Evolutionary conservation across 352 stramenopile species (phyloP).

Genomic region (Phytopythium helicoides): DNA sequence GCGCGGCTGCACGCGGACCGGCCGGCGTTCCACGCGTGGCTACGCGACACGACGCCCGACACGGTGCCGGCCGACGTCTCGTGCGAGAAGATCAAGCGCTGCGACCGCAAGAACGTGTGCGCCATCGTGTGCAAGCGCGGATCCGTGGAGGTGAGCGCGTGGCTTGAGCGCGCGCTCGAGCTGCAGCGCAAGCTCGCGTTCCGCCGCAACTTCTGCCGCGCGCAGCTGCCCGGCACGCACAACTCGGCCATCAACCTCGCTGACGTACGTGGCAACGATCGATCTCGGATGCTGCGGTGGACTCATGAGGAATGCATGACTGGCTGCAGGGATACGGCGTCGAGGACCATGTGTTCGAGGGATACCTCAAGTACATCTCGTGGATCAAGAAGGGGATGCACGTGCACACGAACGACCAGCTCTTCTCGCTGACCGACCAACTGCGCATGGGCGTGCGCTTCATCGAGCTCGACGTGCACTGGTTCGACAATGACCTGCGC

Average conservation of each 20-base stretch:
- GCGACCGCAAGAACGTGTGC: conserved; percentile 50
- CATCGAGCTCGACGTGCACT: conserved; percentile 70
- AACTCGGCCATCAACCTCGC: conserved; percentile 64
- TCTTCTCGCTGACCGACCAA: conserved; percentile 68
- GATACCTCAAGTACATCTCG: conserved; percentile 54
- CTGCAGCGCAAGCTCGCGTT: conserved; percentile 50
- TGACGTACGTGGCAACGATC: conserved; percentile 20
- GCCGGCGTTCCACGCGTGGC: conserved; percentile 26
- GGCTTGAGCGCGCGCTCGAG: conserved; percentile 26
- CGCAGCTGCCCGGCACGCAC: conserved; percentile 54
- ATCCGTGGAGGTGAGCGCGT: conserved; percentile 38
- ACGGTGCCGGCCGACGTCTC: conserved; percentile 53
- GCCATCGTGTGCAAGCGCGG: conserved; percentile 50
- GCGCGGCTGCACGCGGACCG: conserved; percentile 7
- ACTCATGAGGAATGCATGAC: too few species aligned
- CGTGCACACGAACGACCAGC: conserved; percentile 68
- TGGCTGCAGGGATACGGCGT: conserved; percentile 59
- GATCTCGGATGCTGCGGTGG: too few species aligned
- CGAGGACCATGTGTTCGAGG: conserved; percentile 63
- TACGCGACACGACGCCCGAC: conserved; percentile 51
- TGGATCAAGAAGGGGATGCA: conserved; percentile 50
- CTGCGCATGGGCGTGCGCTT: conserved; percentile 63
- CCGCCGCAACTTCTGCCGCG: conserved; percentile 46
- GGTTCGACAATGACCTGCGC: conserved; percentile 59
- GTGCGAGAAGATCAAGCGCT: conserved; percentile 48